Evolutionary conservation across 306 rosid species (phyloP).

Genomic region (Quercus glauca): DNA sequence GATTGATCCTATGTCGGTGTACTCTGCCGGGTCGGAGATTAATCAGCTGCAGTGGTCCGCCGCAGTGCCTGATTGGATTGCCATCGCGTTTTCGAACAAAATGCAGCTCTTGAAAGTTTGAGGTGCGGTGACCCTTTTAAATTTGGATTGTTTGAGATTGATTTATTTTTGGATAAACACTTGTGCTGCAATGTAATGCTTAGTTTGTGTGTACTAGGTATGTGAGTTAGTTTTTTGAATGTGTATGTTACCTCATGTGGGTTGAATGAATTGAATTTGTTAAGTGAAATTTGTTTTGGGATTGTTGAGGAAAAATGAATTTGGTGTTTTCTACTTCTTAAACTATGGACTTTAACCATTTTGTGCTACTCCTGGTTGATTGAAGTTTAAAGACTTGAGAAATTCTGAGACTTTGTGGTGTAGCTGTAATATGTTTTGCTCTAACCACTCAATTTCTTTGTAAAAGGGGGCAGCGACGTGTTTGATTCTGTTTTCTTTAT

Average conservation of each 20-base stretch:
- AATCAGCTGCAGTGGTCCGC: constrained; percentile 94
- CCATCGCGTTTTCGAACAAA: constrained; percentile 79
- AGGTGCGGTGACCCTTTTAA: constrained; percentile 18
- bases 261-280: not conserved
- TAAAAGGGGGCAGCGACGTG: not conserved
- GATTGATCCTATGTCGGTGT: constrained; percentile 81
- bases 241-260: not conserved
- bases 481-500: not conserved
- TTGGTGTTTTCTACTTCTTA: not conserved
- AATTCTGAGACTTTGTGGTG: not conserved
- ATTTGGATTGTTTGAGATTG: not conserved
- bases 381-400: not conserved
- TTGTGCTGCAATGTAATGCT: not conserved
- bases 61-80: constrained; percentile 85
- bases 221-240: not conserved
- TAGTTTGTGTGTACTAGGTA: not conserved
- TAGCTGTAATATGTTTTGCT: not conserved
- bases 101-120: constrained; percentile 93
- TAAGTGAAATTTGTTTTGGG: not conserved
- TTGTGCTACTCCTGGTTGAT: not conserved
- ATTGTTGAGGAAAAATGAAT: not conserved
- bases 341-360: not conserved
- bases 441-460: too few relatives aligned
- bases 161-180: not conserved
- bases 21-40: constrained; percentile 63